phyloP scores from a whole-genome alignment of 164 flowering plant genomes.

The Warburgia ugandensis region DNA sequence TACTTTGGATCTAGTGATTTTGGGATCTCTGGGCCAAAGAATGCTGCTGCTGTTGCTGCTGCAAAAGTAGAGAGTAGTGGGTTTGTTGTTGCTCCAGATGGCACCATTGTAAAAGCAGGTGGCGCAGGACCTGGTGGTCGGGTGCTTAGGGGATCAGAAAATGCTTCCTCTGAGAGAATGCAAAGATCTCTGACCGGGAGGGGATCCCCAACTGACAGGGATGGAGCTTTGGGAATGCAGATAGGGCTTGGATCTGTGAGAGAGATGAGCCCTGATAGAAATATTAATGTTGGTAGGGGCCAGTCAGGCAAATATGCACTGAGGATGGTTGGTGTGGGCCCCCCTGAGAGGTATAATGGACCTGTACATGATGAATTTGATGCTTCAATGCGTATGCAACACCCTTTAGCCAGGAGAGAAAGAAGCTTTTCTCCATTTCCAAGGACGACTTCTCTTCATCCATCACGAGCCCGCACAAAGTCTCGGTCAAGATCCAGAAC shows the following conservation, averaged over 20 bases:
- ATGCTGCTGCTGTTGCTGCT: slow-evolving; percentile 19
- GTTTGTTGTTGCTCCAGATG: slow-evolving; percentile 22
- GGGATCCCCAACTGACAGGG: slow-evolving; percentile 35
- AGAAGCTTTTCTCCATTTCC: slow-evolving; percentile 36
- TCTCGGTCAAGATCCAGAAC: slow-evolving; percentile 47
- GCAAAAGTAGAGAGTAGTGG: slow-evolving; percentile 25
- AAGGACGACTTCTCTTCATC: slow-evolving; percentile 20
- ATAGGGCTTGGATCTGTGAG: slow-evolving; percentile 16
- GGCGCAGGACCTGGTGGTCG: slow-evolving; percentile 14
- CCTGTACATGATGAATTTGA: slow-evolving; percentile 19
- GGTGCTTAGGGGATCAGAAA: slow-evolving; percentile 17
- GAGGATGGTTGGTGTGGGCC: slow-evolving; percentile 19
- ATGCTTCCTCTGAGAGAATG: slow-evolving; percentile 20
- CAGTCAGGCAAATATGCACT: slow-evolving; percentile 21
- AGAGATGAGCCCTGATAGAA: slow-evolving; percentile 24
- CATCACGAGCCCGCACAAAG: slow-evolving; percentile 19
- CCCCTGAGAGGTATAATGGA: slow-evolving; percentile 29
- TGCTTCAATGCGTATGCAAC: no score
- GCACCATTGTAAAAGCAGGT: slow-evolving; percentile 20
- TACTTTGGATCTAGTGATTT: slow-evolving; percentile 15
- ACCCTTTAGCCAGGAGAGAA: slow-evolving; percentile 28
- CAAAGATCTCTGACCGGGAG: no score
- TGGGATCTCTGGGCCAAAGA: slow-evolving; percentile 13
- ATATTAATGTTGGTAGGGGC: slow-evolving; percentile 19
- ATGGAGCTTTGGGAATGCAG: slow-evolving; percentile 21